phyloP scores from a whole-genome alignment of 352 stramenopile species.

The Phytopythium helicoides region DNA sequence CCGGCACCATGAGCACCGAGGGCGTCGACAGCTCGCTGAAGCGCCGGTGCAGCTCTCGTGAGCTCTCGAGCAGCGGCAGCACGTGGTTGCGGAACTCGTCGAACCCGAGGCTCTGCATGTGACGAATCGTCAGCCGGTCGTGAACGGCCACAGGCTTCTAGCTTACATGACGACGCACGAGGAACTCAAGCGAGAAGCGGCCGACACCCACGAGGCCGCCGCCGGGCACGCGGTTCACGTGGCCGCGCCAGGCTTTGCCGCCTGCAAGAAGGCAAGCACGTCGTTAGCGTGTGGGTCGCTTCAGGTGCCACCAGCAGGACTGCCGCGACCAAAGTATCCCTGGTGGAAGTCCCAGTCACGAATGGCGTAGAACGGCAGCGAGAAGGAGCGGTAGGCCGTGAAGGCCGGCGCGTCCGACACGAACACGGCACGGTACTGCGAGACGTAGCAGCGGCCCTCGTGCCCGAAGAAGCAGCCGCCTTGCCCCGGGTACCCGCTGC shows the following conservation, averaged over 20 bases:
- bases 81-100: slow-evolving; percentile 75
- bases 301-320: no score
- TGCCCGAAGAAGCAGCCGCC: slow-evolving; percentile 78
- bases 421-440: slow-evolving; percentile 75
- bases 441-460: slow-evolving; percentile 67
- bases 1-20: slow-evolving; percentile 71
- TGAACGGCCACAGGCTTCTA: no score
- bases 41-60: slow-evolving; percentile 43
- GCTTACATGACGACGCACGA: slow-evolving; percentile 25
- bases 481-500: slow-evolving; percentile 79
- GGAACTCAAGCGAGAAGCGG: slow-evolving; percentile 55
- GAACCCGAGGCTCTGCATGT: slow-evolving; percentile 62
- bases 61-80: slow-evolving; percentile 55
- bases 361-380: slow-evolving; percentile 75
- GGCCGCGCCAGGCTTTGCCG: slow-evolving; percentile 57
- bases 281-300: no score
- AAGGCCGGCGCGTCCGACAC: slow-evolving; percentile 36
- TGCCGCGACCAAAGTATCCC: slow-evolving; percentile 63
- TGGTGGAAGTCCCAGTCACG: slow-evolving; percentile 66
- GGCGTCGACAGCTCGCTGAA: slow-evolving; percentile 50
- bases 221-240: slow-evolving; percentile 68
- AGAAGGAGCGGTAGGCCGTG: slow-evolving; percentile 68
- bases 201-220: slow-evolving; percentile 65
- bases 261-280: slow-evolving; percentile 31
- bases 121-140: no score